Conservation (phyloP, 805 yeast species). For the Wickerhamomyces hampshirensis region DNA sequence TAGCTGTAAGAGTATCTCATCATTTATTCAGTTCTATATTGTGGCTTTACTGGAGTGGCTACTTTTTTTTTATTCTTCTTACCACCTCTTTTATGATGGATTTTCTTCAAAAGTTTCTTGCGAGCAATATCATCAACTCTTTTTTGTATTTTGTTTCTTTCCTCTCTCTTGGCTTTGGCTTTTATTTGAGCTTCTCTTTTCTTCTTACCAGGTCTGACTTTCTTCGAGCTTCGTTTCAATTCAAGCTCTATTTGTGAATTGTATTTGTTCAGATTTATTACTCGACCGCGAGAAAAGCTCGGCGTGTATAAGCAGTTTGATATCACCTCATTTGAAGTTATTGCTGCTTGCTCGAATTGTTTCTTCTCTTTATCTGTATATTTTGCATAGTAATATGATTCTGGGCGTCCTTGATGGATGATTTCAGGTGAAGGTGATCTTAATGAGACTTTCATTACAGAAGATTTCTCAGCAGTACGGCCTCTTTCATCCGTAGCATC, state of each 20-base stretch:
- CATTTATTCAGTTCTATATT: slow-evolving; percentile 18
- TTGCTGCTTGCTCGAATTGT: slow-evolving; percentile 11
- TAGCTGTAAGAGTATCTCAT: too few species aligned
- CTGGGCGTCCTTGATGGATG: slow-evolving; percentile 20
- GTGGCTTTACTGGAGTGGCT: slow-evolving; percentile 7
- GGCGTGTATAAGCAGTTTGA: background rate
- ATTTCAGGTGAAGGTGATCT: slow-evolving; percentile 23
- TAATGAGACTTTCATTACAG: slow-evolving; percentile 14
- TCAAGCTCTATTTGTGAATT: slow-evolving; percentile 16
- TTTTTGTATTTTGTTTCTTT: slow-evolving; percentile 9
- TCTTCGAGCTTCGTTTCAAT: slow-evolving; percentile 6
- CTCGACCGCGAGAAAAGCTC: slow-evolving; percentile 8
- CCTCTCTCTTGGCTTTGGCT: slow-evolving; percentile 9
- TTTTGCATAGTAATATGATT: slow-evolving; percentile 16
- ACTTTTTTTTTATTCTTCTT: slow-evolving; percentile 21
- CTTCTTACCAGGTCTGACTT: slow-evolving; percentile 24
- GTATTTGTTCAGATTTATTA: slow-evolving; percentile 13
- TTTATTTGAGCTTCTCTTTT: slow-evolving; percentile 14
- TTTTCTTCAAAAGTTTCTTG: slow-evolving; percentile 20
- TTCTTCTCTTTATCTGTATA: slow-evolving; percentile 6
- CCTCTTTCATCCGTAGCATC: slow-evolving; percentile 12
- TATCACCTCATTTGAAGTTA: slow-evolving; percentile 17
- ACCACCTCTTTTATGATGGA: slow-evolving; percentile 22
- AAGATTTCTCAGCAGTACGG: slow-evolving; percentile 6
- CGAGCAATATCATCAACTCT: slow-evolving; percentile 10